These are phyloP conservation scores for Penicillium diatomitis DNA, from an alignment of 495 filamentous ascomycete species.

Conservation along the genomic window DNA sequence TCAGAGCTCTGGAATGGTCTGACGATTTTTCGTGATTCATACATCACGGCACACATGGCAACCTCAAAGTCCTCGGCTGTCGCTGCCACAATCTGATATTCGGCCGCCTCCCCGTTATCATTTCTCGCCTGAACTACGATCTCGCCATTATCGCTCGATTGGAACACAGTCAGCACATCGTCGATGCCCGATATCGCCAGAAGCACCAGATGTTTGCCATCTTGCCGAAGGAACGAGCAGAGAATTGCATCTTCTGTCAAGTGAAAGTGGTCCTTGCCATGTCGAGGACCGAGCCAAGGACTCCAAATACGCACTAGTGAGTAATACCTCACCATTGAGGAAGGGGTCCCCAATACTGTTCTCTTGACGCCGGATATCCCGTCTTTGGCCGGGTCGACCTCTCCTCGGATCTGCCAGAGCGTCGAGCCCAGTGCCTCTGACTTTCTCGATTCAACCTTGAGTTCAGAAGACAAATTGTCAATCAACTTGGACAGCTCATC, in stretches of 20 bases:
- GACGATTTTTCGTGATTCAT: slow-evolving; percentile 69
- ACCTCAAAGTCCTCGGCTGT: slow-evolving; percentile 67
- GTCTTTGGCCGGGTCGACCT: slow-evolving; percentile 43
- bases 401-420: slow-evolving; percentile 59
- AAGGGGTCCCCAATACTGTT: slow-evolving; percentile 56
- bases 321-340: slow-evolving; percentile 54
- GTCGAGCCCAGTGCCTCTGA: slow-evolving; percentile 63
- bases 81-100: slow-evolving; percentile 60
- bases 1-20: slow-evolving; percentile 18
- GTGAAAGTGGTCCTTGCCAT: slow-evolving; percentile 57
- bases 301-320: slow-evolving; percentile 68
- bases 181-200: slow-evolving; percentile 71
- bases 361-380: slow-evolving; percentile 45
- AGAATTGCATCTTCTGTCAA: slow-evolving; percentile 72
- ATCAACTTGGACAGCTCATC: slow-evolving; percentile 53
- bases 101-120: slow-evolving; percentile 46
- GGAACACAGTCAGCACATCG: slow-evolving; percentile 62
- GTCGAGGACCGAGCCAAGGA: slow-evolving; percentile 82
- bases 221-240: slow-evolving; percentile 65
- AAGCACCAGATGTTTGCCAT: slow-evolving; percentile 73
- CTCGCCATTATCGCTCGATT: slow-evolving; percentile 54
- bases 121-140: slow-evolving; percentile 62
- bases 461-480: slow-evolving; percentile 43
- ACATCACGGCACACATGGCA: slow-evolving; percentile 73
- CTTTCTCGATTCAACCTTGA: slow-evolving; percentile 44